Conservation (phyloP, 495 filamentous ascomycete genomes). For the Cercophora scortea region DNA sequence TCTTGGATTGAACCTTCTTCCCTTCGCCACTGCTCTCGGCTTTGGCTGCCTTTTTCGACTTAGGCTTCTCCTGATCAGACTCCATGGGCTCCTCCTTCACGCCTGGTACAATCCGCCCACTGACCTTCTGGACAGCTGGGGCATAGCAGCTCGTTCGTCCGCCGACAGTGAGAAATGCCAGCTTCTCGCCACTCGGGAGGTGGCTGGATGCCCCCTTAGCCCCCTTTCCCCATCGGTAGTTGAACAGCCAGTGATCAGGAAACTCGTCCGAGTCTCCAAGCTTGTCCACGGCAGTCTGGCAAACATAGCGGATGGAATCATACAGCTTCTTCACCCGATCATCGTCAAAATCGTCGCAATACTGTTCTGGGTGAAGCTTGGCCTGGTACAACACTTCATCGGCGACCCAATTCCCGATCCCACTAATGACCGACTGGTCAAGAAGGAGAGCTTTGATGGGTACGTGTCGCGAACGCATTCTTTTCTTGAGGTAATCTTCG, state of each 20-base stretch:
- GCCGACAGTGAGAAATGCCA: conserved; percentile 77
- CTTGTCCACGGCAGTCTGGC: conserved; percentile 65
- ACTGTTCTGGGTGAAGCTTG: conserved; percentile 83
- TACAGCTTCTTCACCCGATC: conserved; percentile 66
- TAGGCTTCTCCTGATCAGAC: conserved; percentile 14
- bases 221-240: conserved; percentile 84
- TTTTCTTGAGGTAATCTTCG: conserved; percentile 58
- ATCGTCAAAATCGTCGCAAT: conserved; percentile 71
- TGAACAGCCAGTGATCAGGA: conserved; percentile 86
- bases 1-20: conserved; percentile 8
- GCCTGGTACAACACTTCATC: conserved; percentile 89
- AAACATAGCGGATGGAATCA: conserved; percentile 68
- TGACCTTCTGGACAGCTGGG: conserved; percentile 78
- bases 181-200: conserved; percentile 76
- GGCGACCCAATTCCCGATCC: conserved; percentile 94
- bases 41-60: conserved; percentile 18
- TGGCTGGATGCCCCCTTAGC: conserved; percentile 60
- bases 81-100: conserved; percentile 28
- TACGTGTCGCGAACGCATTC: conserved; percentile 64
- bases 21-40: conserved; percentile 11
- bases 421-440: conserved; percentile 83
- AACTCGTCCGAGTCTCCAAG: conserved; percentile 77
- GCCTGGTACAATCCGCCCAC: conserved; percentile 21
- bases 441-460: conserved; percentile 82
- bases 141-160: conserved; percentile 84